Conservation (phyloP, 108 stramenopile genomes). For the Bacterosira constricta region DNA sequence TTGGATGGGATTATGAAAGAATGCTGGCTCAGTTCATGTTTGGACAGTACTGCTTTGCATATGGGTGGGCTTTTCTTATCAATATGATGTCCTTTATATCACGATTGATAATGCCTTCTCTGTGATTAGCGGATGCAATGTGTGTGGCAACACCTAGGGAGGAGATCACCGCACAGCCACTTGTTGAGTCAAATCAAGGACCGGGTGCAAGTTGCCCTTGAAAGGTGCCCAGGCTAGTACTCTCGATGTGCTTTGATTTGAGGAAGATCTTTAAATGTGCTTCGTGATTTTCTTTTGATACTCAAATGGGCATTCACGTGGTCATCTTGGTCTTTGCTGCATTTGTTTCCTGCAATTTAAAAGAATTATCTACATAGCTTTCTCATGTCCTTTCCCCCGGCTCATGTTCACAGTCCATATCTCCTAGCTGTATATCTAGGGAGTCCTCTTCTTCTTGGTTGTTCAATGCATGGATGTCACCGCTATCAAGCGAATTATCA, state of each 20-base stretch:
- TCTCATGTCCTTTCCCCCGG: too few species aligned
- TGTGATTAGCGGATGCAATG: constrained; percentile 23
- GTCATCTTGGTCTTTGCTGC: background rate
- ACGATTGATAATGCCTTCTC: constrained; percentile 50
- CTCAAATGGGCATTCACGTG: constrained; percentile 14
- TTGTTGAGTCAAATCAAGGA: constrained; percentile 61
- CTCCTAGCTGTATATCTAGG: too few species aligned
- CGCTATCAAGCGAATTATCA: too few species aligned
- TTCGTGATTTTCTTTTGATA: background rate
- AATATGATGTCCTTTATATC: constrained; percentile 68
- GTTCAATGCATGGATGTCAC: too few species aligned
- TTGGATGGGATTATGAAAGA: constrained; percentile 88
- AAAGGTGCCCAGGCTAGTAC: constrained; percentile 66
- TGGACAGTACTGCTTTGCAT: constrained; percentile 59
- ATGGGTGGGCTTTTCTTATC: constrained; percentile 68
- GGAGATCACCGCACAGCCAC: constrained; percentile 88
- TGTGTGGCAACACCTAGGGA: constrained; percentile 67
- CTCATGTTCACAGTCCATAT: too few species aligned
- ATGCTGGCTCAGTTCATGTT: constrained; percentile 64
- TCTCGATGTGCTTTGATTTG: constrained; percentile 53
- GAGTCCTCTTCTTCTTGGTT: too few species aligned
- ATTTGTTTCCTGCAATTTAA: too few species aligned
- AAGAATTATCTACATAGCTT: too few species aligned
- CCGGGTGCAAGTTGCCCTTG: constrained; percentile 60
- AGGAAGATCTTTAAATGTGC: constrained; percentile 33